Evolutionary conservation across 73 alveolate genomes (phyloP).

Genomic region (Paramecium biaurelia): DNA sequence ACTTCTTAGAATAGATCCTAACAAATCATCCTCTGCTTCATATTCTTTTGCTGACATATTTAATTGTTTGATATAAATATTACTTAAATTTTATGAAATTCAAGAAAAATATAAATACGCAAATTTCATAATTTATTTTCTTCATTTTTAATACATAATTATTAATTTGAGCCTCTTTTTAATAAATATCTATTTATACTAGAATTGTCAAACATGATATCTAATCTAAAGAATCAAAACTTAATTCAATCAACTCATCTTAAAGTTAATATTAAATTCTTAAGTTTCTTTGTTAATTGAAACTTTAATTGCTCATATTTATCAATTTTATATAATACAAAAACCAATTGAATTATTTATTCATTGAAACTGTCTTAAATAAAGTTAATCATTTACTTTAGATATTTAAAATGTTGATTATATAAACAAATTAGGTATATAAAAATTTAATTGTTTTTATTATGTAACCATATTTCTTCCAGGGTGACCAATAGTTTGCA

Average conservation of each 20-base stretch:
- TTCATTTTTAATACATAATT: neutral
- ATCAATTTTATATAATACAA: neutral
- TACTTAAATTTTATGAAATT: neutral
- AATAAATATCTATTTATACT: neutral
- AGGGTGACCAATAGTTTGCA: neutral
- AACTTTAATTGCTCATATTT: neutral
- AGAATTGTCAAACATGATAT: neutral
- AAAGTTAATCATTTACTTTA: neutral
- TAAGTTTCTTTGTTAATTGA: too few relatives aligned
- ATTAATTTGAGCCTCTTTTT: neutral
- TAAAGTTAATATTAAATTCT: too few relatives aligned
- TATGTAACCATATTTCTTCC: neutral
- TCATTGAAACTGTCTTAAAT: neutral
- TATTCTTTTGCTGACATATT: neutral
- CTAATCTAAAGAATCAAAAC: neutral
- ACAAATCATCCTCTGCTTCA: conserved; percentile 6
- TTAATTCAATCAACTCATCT: neutral
- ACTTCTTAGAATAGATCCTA: conserved; percentile 40
- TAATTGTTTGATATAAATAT: neutral
- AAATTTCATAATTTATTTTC: neutral
- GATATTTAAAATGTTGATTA: neutral
- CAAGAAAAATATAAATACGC: neutral
- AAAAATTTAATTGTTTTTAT: neutral
- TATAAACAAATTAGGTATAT: neutral
- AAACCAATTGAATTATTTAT: neutral